Conservation (phyloP, 2,329 filamentous ascomycete species). For the Grosmannia serpens region DNA sequence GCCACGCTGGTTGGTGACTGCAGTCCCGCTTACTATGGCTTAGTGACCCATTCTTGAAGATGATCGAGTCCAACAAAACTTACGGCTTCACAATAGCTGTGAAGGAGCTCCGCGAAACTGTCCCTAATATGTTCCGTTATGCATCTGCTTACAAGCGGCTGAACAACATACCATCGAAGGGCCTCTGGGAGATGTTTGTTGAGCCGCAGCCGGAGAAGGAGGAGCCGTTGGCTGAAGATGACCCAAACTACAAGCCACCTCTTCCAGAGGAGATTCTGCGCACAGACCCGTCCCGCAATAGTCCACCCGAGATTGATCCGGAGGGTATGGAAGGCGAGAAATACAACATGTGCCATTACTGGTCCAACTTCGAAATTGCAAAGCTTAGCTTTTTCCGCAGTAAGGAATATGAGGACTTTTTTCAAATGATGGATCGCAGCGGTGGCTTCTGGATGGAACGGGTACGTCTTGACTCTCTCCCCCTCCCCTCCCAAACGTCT, state of each 20-base stretch:
- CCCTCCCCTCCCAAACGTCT: neutral
- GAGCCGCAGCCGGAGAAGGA: conserved; percentile 61
- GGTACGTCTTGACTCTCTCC: conserved; percentile 40
- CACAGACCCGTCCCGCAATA: conserved; percentile 58
- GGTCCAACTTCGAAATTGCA: conserved; percentile 99
- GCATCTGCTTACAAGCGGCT: conserved; percentile 94
- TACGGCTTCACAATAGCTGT: conserved; percentile 98
- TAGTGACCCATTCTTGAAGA: conserved; percentile 89
- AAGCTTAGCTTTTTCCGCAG: conserved; percentile 91
- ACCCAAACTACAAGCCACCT: conserved; percentile 52
- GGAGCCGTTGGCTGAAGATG: conserved; percentile 45
- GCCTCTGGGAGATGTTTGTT: conserved; percentile 97
- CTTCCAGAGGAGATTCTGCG: conserved; percentile 73
- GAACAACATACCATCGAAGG: conserved; percentile 82
- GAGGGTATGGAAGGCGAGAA: conserved; percentile 94
- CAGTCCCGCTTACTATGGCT: neutral
- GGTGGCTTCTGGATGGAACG: conserved; percentile 99
- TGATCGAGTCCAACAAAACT: conserved; percentile 91
- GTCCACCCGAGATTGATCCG: conserved; percentile 70
- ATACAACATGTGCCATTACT: conserved; percentile 99
- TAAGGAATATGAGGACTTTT: conserved; percentile 96
- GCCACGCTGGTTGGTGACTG: neutral
- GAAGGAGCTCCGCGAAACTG: conserved; percentile 93
- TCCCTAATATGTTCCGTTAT: conserved; percentile 97
- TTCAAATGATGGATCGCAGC: conserved; percentile 96